Evolutionary conservation across 2,329 filamentous ascomycete species (phyloP).

Genomic region (Pseudomassariella vexata): DNA sequence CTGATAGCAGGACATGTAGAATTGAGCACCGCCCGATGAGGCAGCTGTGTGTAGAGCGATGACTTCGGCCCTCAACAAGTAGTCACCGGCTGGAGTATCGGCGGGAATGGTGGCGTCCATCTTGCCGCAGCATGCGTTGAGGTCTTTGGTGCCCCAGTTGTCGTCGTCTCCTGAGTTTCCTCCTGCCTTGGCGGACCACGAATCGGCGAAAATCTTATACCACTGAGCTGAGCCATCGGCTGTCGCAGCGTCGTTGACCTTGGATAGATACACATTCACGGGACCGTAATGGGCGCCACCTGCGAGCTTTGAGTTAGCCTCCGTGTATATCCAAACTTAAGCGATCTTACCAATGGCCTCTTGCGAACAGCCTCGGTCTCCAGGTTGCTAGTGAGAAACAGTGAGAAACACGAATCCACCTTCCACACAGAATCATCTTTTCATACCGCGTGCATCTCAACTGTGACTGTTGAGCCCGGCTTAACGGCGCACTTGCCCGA

Average conservation of each 20-base stretch:
- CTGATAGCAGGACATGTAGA: slow-evolving; percentile 26
- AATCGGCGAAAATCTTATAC: slow-evolving; percentile 40
- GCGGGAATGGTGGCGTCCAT: slow-evolving; percentile 32
- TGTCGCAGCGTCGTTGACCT: slow-evolving; percentile 30
- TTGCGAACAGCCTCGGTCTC: slow-evolving; percentile 28
- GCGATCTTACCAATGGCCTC: slow-evolving; percentile 32
- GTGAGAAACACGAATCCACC: no score
- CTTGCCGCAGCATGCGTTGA: slow-evolving; percentile 33
- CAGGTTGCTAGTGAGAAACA: slow-evolving; percentile 16
- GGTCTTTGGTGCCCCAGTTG: slow-evolving; percentile 38
- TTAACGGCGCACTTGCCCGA: slow-evolving; percentile 38
- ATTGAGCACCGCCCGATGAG: slow-evolving; percentile 18
- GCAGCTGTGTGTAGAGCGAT: slow-evolving; percentile 36
- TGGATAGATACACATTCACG: slow-evolving; percentile 33
- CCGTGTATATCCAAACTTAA: background rate
- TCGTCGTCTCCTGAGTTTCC: slow-evolving; percentile 34
- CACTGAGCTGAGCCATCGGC: slow-evolving; percentile 27
- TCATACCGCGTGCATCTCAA: slow-evolving; percentile 50
- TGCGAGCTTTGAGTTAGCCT: background rate
- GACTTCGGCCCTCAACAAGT: slow-evolving; percentile 37
- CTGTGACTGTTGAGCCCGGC: slow-evolving; percentile 42
- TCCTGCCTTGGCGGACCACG: slow-evolving; percentile 29
- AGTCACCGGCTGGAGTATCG: slow-evolving; percentile 34
- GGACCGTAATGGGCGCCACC: slow-evolving; percentile 37
- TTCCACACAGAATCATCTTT: no score